Conservation (phyloP, 305 asterid genomes). For the Solanum aculeatissimum region DNA sequence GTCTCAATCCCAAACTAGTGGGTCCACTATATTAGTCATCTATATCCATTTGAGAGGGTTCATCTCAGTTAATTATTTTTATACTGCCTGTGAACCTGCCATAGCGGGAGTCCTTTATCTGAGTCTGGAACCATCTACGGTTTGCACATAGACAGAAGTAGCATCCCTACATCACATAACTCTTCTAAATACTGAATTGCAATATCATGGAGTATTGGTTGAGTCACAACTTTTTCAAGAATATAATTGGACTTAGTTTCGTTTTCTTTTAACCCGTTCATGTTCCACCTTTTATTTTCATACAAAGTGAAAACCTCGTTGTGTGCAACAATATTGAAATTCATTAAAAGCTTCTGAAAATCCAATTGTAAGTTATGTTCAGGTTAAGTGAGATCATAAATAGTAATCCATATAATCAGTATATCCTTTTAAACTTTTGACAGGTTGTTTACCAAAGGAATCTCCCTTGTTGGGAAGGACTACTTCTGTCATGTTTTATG, state of each 20-base stretch:
- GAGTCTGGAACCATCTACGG: neutral
- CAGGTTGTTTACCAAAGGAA: constrained; percentile 75
- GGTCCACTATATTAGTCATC: neutral
- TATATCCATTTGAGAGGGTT: neutral
- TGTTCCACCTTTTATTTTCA: neutral
- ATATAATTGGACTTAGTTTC: neutral
- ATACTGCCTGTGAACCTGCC: neutral
- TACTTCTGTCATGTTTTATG: constrained; percentile 69
- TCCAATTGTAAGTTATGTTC: neutral
- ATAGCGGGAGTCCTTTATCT: neutral
- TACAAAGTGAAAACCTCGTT: neutral
- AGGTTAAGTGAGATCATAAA: neutral
- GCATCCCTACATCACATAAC: neutral
- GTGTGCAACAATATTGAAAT: neutral
- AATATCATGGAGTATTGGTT: neutral
- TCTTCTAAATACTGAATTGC: neutral
- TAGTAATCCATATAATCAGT: neutral
- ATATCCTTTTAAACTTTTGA: neutral
- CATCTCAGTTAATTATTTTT: neutral
- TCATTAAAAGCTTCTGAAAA: neutral
- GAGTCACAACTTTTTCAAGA: neutral
- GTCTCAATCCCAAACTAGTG: neutral
- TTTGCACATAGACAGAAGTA: neutral
- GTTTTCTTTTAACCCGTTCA: neutral
- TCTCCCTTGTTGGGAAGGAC: constrained; percentile 69